Evolutionary conservation across 495 filamentous ascomycete species (phyloP), one percentile per base, ranked within the genome.

Genomic region (Parathielavia hyrcaniae): DNA sequence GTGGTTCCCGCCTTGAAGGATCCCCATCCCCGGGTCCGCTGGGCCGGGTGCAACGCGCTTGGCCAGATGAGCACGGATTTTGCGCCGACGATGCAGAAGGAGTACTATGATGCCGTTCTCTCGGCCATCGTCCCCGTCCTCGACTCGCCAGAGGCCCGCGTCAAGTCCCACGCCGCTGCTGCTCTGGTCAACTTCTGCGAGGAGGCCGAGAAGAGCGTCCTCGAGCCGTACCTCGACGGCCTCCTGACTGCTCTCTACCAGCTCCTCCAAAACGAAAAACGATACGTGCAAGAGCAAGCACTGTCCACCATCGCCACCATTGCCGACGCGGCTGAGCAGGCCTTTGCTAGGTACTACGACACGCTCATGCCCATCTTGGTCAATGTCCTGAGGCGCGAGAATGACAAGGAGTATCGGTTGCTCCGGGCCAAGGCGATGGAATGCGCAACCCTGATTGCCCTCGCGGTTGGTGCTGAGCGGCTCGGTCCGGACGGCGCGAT

Each of bases 51-150:
- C 76, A 97, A 99, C 69, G 95, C 95, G n/a, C 77, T 99, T 23
- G 95, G 95, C 14, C 95, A 99, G 71, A 99, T 99, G 95, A 97
- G 95, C 72, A 99, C 95, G 11, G 95, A 99, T 71, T 99, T 99
- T 69, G 93, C 95, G 34, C 92, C 91, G 2, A 96, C 88, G 13
- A 97, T 99, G 95, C 95, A 99, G 70, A 86, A 91, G 64, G 92
- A 96, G 64, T 95, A 92, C 71, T 91, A 95, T 65, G 79, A 85
- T 46, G 76, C 84, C 40, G 90, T 97, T 2, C 77, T 99, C 47
- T 86, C 83, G 53, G 89, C 89, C 61, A 95, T 99, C 47, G 90
- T 97, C 55, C 91, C 91, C 5, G 95, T 97, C 0, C 81, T 99
- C 14, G 81, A 90, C 63, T 91, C 90, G 1, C 79, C 88, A 4